These are phyloP conservation scores for Tolypocladium capitatum DNA, from an alignment of 2,329 filamentous ascomycete species.

Conservation along the genomic window DNA sequence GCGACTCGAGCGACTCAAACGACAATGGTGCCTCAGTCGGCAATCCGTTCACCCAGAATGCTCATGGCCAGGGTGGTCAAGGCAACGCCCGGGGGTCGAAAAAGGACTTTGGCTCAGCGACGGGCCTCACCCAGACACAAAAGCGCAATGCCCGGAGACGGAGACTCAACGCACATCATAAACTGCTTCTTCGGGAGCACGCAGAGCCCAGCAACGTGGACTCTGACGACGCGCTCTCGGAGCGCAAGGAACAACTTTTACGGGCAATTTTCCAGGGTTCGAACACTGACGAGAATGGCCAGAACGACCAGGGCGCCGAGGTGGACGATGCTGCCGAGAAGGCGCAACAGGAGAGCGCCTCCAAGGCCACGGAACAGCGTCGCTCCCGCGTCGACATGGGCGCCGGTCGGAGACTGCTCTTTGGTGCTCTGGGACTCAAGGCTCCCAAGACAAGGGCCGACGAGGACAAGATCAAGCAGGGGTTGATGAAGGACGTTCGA, in stretches of 20 bases:
- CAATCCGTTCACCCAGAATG: background rate
- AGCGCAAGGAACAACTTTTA: conserved; percentile 28
- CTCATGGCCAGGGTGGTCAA: background rate
- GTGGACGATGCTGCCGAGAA: conserved; percentile 3
- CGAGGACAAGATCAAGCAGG: conserved; percentile 46
- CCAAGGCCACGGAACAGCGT: background rate
- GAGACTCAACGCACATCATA: conserved; percentile 15
- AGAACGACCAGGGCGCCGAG: background rate
- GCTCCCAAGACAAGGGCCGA: conserved; percentile 56
- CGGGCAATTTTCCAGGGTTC: conserved; percentile 10
- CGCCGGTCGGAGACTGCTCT: conserved; percentile 54
- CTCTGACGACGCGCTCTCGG: conserved; percentile 11
- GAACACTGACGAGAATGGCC: conserved; percentile 1
- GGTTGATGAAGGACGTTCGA: conserved; percentile 42
- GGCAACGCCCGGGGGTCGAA: background rate
- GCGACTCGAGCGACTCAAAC: background rate
- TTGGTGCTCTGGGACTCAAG: conserved; percentile 58
- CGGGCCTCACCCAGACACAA: conserved; percentile 30
- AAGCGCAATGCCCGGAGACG: conserved; percentile 39
- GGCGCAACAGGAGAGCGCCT: background rate
- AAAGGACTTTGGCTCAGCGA: conserved; percentile 7
- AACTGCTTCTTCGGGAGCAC: background rate
- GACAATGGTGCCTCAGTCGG: background rate
- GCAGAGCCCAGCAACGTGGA: background rate
- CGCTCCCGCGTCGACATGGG: conserved; percentile 29